Base-by-base conservation (phyloP, 768 basidiomycete genomes). In the Rhizopogon rudus region DNA sequence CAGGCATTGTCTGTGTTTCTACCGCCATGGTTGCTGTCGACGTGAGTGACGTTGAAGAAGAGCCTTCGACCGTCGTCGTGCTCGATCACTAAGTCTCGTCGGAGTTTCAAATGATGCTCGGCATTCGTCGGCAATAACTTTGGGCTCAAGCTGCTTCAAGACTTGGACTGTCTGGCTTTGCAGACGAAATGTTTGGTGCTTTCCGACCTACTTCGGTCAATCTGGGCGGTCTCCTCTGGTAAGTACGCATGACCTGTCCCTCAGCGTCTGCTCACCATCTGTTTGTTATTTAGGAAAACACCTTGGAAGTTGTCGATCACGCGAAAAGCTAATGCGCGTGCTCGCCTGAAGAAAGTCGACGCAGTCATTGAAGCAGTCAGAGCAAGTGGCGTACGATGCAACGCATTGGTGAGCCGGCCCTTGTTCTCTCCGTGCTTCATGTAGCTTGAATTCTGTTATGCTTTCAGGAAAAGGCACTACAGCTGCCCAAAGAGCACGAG, bases 271-370 rank as follows among this genome's bases (percentile, higher is more conserved):
- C 44, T 46, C 22, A 33, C 49, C 53, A 29, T 62, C 35, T 60
- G n/a, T 28, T 55, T 25, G 25, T 25, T 25, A 20, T 13, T 3
- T 65, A 98, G 95, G 95, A 98, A 98, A 76, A 84, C 80, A 14
- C 95, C 96, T 50, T 98, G 92, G 92, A 87, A 91, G 66, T 72
- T 99, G 62, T 97, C 94, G 14, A 71, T 80, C 16, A 95, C 93
- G 4, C 84, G 96, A 56, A 98, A 98, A 75, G 91, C 92, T 22
- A 95, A 97, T 61, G 91, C 86, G 53, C 83, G 97, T 25, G 75
- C 86, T 48, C 81, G 97, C 55, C 82, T 99, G 57, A 94, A 92
- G 79, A 87, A 82, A 65, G 96, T 98, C 37, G 97, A 99, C 75
- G 74, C 83, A 2, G 96, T 98, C 54, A 96, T 99, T 57, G 88